phyloP scores from a whole-genome alignment of 1,139 yeast genomes.

The Sugiyamaella sp. region DNA sequence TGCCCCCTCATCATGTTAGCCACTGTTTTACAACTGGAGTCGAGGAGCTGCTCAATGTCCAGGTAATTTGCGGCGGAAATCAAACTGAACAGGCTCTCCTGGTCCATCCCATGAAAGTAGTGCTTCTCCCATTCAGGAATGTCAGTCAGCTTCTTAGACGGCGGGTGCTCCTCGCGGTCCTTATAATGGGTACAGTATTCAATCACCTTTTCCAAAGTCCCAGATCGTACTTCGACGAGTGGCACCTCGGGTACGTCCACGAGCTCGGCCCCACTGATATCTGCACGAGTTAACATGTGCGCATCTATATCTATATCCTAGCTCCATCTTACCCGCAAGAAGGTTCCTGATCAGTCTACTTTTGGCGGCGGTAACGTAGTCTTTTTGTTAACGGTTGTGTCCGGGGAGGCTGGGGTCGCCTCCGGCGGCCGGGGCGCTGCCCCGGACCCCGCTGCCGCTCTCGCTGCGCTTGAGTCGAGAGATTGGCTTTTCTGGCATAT shows the following conservation, averaged over 20 bases:
- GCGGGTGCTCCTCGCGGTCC: background rate
- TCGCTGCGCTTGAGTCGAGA: too few relatives aligned
- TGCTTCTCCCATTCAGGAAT: constrained; percentile 7
- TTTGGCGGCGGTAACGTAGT: too few relatives aligned
- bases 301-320: too few relatives aligned
- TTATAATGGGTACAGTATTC: constrained; percentile 2
- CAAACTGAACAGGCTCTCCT: background rate
- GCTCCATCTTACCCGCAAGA: too few relatives aligned
- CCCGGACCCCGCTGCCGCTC: too few relatives aligned
- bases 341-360: too few relatives aligned
- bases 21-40: constrained; percentile 1
- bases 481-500: too few relatives aligned
- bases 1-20: background rate
- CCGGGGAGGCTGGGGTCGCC: too few relatives aligned
- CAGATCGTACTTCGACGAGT: background rate
- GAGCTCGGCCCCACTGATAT: too few relatives aligned
- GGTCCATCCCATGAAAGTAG: constrained; percentile 1
- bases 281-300: too few relatives aligned
- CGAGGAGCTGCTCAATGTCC: constrained; percentile 1
- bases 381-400: too few relatives aligned
- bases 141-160: background rate
- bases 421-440: too few relatives aligned
- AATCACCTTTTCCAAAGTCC: background rate
- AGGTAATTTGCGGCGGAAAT: constrained; percentile 6
- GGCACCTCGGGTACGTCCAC: background rate